A percentile compares a stretch with the other conserved stretches of the same genome.
Conservation (phyloP, 2,329 filamentous ascomycete species). For the Pseudopyrenochaeta lycopersici region DNA sequence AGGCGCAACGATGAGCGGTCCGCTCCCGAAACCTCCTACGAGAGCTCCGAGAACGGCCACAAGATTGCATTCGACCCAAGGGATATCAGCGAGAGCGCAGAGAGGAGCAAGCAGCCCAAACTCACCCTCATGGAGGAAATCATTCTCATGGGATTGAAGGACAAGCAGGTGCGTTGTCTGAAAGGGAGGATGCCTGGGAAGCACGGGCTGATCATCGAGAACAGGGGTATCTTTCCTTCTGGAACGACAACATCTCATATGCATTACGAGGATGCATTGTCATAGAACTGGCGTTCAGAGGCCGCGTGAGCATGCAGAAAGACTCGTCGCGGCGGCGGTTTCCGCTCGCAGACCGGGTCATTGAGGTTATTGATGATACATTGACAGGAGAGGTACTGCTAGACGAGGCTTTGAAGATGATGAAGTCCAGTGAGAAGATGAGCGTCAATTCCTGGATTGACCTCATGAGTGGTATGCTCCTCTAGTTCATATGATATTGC, state of each 20-base stretch:
- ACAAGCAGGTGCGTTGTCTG: conserved; percentile 82
- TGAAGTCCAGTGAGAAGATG: conserved; percentile 99
- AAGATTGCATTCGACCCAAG: conserved; percentile 98
- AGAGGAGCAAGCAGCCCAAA: conserved; percentile 97
- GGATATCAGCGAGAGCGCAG: conserved; percentile 95
- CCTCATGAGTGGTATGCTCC: conserved; percentile 86
- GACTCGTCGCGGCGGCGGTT: conserved; percentile 91
- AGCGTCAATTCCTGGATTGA: conserved; percentile 99
- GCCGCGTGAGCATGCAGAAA: conserved; percentile 98
- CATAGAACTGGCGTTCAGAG: conserved; percentile 94
- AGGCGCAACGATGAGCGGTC: conserved; percentile 66
- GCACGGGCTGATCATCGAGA: conserved; percentile 26
- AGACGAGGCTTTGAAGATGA: conserved; percentile 99
- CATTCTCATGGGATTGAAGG: conserved; percentile 91
- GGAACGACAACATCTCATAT: conserved; percentile 99
- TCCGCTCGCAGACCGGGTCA: conserved; percentile 88
- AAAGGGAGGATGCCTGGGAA: conserved; percentile 11
- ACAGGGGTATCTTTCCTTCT: conserved; percentile 97
- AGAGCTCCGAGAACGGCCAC: conserved; percentile 91
- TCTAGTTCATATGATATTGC: not conserved
- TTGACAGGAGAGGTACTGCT: conserved; percentile 96
- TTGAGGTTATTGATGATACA: conserved; percentile 97
- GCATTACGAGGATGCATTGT: conserved; percentile 97
- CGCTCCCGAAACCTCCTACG: conserved; percentile 81
- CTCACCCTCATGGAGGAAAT: conserved; percentile 99